Evolutionary conservation across 371 early-diverging fungal species (phyloP), one percentile per base, ranked within the genome.

Genomic region (Haplosporangium sp.): DNA sequence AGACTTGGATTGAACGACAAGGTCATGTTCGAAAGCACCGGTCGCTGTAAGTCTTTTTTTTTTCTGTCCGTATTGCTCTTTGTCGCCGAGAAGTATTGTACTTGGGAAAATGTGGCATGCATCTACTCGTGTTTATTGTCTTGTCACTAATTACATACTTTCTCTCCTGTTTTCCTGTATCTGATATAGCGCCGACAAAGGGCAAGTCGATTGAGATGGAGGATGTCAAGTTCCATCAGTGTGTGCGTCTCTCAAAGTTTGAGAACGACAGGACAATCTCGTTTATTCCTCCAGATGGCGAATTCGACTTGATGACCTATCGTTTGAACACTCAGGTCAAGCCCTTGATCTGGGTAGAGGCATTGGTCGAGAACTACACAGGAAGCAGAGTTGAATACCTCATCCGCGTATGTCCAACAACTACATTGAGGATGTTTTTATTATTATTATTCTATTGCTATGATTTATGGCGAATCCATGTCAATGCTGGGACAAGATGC

Each of bases 171-270:
- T 45, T 50, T 45, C 18, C 45, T 37, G 14, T 38, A 8, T 6
- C 36, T 18, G 13, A 1, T n/a, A 52, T 64, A 81, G 81, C 90
- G 21, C 73, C 91, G 21, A 86, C 92, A 6, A 93, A 94, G 75
- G 93, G 97, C 61, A 98, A 98, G 81, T 95, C 98, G 5, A 94
- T 99, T 41, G 99, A 99, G 72, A 96, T 99, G 96, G 99, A 99
- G 83, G 99, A 99, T 82, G 96, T 98, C 74, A 97, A 98, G 73
- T 99, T 99, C 86, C 99, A 99, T 83, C 99, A 99, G 81, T 99
- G 99, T 82, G 99, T 99, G 41, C 91, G 97, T 11, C 84, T 99
- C 64, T 95, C 95, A 41, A 89, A 95, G 70, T 99, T 99, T 73
- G 98, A 98, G 73, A 95, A 90, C 65, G 98, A 98, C 83, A 94